Percentiles rank a stretch among this genome's conserved stretches.
phyloP scores from a whole-genome alignment of 2,329 filamentous ascomycete species.

The Phaeosphaeriaceae sp. region DNA sequence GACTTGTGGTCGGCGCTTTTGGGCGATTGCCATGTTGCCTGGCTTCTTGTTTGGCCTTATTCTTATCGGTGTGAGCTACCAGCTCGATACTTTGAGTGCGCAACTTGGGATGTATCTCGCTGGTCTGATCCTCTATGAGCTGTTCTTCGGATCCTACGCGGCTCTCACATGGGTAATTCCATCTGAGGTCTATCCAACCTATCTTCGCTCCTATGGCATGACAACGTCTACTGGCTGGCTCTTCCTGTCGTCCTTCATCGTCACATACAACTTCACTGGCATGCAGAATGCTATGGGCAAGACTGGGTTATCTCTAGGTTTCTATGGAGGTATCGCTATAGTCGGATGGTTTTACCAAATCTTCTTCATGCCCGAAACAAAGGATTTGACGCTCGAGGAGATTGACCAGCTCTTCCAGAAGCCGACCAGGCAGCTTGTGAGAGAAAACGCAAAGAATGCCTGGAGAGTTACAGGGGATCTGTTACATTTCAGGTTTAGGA shows the following conservation, averaged over 20 bases:
- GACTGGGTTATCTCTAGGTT: conserved; percentile 71
- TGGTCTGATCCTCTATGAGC: conserved; percentile 61
- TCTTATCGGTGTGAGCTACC: conserved; percentile 69
- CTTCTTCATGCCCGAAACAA: conserved; percentile 78
- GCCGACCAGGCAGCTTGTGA: conserved; percentile 68
- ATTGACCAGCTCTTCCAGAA: conserved; percentile 71
- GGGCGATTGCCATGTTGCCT: conserved; percentile 74
- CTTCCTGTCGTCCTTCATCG: conserved; percentile 74
- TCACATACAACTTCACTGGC: conserved; percentile 75
- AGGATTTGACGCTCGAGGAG: conserved; percentile 72
- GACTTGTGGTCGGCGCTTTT: conserved; percentile 73
- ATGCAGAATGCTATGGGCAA: conserved; percentile 73
- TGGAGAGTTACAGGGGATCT: conserved; percentile 55
- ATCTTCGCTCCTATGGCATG: conserved; percentile 76
- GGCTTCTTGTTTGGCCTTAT: conserved; percentile 74
- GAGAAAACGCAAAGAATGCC: conserved; percentile 50
- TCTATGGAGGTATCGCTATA: conserved; percentile 76
- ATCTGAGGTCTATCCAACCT: conserved; percentile 74
- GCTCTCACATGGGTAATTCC: conserved; percentile 54
- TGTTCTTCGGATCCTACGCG: conserved; percentile 48
- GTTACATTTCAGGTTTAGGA: conserved; percentile 52
- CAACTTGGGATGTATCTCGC: conserved; percentile 67
- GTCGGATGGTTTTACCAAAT: conserved; percentile 75
- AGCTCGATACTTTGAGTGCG: conserved; percentile 57
- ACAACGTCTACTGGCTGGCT: conserved; percentile 71